These are phyloP conservation scores for Cercospora janseana DNA, from an alignment of 2,329 filamentous ascomycete genomes.

Conservation along the genomic window DNA sequence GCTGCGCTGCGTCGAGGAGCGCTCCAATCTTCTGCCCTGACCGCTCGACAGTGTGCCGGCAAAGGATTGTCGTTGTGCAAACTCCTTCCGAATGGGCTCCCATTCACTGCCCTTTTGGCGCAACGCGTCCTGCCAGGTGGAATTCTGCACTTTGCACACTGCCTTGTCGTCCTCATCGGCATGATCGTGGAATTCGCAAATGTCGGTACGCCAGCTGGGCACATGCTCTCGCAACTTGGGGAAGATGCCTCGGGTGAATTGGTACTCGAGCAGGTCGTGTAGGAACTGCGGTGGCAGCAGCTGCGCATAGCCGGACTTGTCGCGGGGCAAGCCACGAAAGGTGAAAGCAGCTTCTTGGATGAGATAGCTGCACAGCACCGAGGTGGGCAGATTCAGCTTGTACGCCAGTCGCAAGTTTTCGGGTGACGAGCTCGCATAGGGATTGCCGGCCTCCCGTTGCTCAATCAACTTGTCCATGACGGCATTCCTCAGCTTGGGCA, in stretches of 20 bases:
- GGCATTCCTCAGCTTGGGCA: constrained; percentile 3
- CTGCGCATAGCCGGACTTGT: constrained; percentile 8
- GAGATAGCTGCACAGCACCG: constrained; percentile 5
- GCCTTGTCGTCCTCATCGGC: neutral
- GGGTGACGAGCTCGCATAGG: constrained; percentile 8
- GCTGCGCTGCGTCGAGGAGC: neutral
- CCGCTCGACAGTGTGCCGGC: neutral
- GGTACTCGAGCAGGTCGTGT: constrained; percentile 10
- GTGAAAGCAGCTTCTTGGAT: constrained; percentile 13
- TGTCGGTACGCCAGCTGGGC: constrained; percentile 7
- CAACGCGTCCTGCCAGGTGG: constrained; percentile 5
- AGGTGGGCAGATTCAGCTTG: constrained; percentile 7
- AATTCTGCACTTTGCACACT: neutral
- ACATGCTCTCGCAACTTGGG: constrained; percentile 10
- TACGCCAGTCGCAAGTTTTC: constrained; percentile 7
- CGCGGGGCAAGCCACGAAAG: constrained; percentile 8
- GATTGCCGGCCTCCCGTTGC: constrained; percentile 6
- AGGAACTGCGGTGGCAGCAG: constrained; percentile 10
- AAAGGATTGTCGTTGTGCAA: neutral
- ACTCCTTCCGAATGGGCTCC: constrained; percentile 9
- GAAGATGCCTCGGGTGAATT: constrained; percentile 10
- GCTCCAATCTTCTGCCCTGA: neutral
- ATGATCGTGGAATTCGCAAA: constrained; percentile 7
- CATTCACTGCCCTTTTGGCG: constrained; percentile 7
- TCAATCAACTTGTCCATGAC: constrained; percentile 13